Base-by-base conservation (phyloP, 2,329 filamentous ascomycete species). In the Chalaropsis ovoidea region DNA sequence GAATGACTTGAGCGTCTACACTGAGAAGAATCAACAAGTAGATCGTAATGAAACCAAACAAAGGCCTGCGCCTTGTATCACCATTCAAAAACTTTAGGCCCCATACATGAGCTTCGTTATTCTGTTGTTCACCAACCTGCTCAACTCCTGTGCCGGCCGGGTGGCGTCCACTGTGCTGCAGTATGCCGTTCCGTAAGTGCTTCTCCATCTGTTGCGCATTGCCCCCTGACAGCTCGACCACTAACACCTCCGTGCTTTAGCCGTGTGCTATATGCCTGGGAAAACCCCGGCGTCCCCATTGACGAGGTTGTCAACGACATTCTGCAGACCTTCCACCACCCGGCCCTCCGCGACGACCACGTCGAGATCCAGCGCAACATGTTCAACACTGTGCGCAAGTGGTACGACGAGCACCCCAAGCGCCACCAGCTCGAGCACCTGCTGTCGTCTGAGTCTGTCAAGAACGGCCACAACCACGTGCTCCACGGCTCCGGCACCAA, bases 241-340 rank as follows among this genome's bases (percentile, higher is more conserved):
- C n/a, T 64, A 54, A 67, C 43, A 64, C 11, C 8, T 52, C n/a
- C 10, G 43, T 27, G 19, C 35, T 42, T 22, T 62, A 67, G 65
- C 1, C 88, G 93, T 42, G 78, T 97, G 61, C 80, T 99, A 22
- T 95, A 93, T 72, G 93, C 92, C 2, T 97, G 92, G 90, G 89
- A 97, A 69, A 89, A 97, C 73, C 83, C 88, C 2, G 85, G 87
- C 54, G 86, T 96, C 0, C 84, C 90, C 0, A 87, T 94, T 3
- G 83, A 95, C 45, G 88, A 95, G 74, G 87, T 97, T 0, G 80
- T 92, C 68, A 80, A 89, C 69, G 93, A 97, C 70, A 84, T 95
- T 49, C 77, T 91, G 60, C 83, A 84, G 27, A 86, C 90, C 11
- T 95, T 97, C 77, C 94, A 99, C 74, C 94, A 99, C 73, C 94